These are phyloP conservation scores for Cyanodermella asteris DNA, from an alignment of 2,329 filamentous ascomycete species.

Conservation along the genomic window DNA sequence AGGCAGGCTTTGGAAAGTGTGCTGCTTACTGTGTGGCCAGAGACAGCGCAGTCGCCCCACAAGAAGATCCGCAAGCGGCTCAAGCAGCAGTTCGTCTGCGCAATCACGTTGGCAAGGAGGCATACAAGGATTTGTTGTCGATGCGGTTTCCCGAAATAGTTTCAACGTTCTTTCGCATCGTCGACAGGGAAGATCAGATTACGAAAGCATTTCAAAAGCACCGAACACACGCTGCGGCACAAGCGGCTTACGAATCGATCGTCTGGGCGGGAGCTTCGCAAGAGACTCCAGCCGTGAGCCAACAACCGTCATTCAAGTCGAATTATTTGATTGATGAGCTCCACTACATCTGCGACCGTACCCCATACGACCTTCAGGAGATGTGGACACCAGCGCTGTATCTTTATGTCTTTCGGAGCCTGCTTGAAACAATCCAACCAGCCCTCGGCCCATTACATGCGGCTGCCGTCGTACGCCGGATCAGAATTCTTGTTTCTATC, in stretches of 20 bases:
- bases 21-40: slow-evolving; percentile 68
- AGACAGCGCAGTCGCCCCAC: slow-evolving; percentile 35
- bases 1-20: slow-evolving; percentile 50
- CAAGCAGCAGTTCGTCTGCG: slow-evolving; percentile 44
- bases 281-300: slow-evolving; percentile 46
- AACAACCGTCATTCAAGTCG: slow-evolving; percentile 70
- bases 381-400: slow-evolving; percentile 62
- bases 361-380: slow-evolving; percentile 37
- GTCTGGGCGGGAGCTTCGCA: slow-evolving; percentile 44
- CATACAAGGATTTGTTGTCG: slow-evolving; percentile 41
- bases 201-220: slow-evolving; percentile 45
- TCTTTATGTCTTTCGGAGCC: slow-evolving; percentile 49
- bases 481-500: slow-evolving; percentile 60
- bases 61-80: slow-evolving; percentile 23
- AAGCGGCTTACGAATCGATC: slow-evolving; percentile 46
- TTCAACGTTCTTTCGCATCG: slow-evolving; percentile 50
- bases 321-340: slow-evolving; percentile 58
- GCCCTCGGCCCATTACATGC: slow-evolving; percentile 72
- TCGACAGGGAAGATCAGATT: slow-evolving; percentile 55
- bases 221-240: slow-evolving; percentile 35
- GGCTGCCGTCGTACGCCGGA: slow-evolving; percentile 66
- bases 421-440: slow-evolving; percentile 62
- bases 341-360: slow-evolving; percentile 52
- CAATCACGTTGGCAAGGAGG: slow-evolving; percentile 43
- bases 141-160: slow-evolving; percentile 57